These are phyloP conservation scores for Exserohilum rostratum DNA, from an alignment of 2,329 filamentous ascomycete species.

Conservation along the genomic window DNA sequence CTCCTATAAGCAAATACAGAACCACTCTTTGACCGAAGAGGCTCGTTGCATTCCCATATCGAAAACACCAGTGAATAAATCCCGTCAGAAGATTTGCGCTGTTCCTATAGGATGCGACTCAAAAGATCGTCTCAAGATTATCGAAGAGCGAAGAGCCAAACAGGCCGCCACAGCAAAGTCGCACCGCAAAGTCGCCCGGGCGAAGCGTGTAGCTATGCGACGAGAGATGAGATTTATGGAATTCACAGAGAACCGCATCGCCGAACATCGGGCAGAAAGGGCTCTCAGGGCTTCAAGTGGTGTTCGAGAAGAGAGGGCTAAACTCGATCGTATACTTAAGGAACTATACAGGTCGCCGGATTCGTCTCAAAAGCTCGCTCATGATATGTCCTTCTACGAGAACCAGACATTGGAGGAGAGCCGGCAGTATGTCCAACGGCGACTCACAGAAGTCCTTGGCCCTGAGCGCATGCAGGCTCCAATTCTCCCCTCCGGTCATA, in stretches of 20 bases:
- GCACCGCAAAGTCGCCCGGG: no score
- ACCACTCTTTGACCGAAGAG: background rate
- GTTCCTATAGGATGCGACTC: background rate
- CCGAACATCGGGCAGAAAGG: background rate
- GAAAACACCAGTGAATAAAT: background rate
- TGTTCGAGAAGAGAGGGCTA: no score
- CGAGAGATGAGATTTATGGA: background rate
- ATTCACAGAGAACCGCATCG: background rate
- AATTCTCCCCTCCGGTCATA: conserved; percentile 11
- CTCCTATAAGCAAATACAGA: no score
- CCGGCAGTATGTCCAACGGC: background rate
- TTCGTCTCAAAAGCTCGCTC: background rate
- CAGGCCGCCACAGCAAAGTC: background rate
- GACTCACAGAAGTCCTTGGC: conserved; percentile 4
- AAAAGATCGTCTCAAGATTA: background rate
- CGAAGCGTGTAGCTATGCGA: background rate
- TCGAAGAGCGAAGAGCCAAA: background rate
- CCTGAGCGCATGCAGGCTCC: conserved; percentile 5
- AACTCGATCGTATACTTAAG: background rate
- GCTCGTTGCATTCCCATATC: background rate
- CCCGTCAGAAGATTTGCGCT: background rate
- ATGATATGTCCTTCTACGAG: background rate
- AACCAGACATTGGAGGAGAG: conserved; percentile 10
- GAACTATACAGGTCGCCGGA: background rate
- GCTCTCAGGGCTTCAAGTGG: background rate